Evolutionary conservation across 2,329 filamentous ascomycete genomes (phyloP).

Genomic region (Verticillium klebahnii): DNA sequence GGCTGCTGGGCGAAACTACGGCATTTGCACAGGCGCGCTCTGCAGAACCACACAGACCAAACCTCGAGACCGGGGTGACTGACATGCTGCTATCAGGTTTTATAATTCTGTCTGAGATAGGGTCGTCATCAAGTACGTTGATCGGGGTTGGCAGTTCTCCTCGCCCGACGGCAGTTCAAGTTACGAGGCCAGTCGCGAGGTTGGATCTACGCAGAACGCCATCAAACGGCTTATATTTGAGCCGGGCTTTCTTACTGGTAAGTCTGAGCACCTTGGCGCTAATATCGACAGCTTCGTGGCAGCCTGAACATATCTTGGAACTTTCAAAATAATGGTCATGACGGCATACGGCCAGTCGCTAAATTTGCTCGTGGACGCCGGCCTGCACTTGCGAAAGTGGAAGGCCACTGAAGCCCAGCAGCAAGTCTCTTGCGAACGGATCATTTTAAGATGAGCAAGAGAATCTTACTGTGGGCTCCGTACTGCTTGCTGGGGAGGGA

Average conservation of each 20-base stretch:
- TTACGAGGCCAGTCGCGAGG: constrained; percentile 20
- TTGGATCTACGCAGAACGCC: constrained; percentile 16
- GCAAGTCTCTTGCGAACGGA: neutral
- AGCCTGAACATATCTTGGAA: neutral
- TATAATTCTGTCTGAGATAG: constrained; percentile 37
- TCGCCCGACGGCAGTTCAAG: constrained; percentile 34
- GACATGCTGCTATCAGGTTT: constrained; percentile 21
- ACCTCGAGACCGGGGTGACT: no score
- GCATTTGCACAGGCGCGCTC: no score
- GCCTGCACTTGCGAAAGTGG: neutral
- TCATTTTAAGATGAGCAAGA: neutral
- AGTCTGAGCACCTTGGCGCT: neutral
- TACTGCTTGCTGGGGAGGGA: neutral
- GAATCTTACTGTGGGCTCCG: fast-evolving
- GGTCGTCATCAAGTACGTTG: constrained; percentile 35
- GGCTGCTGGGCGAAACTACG: no score
- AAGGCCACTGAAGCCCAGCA: neutral
- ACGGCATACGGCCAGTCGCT: neutral
- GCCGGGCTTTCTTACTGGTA: neutral
- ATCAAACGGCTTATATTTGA: neutral
- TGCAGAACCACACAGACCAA: no score
- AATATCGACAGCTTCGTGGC: neutral
- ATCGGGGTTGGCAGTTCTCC: constrained; percentile 38
- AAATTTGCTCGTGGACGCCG: neutral
- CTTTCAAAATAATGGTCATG: neutral